These are phyloP conservation scores for Porphyrellus cyaneotinctus DNA, from an alignment of 768 basidiomycete genomes.

Conservation along the genomic window DNA sequence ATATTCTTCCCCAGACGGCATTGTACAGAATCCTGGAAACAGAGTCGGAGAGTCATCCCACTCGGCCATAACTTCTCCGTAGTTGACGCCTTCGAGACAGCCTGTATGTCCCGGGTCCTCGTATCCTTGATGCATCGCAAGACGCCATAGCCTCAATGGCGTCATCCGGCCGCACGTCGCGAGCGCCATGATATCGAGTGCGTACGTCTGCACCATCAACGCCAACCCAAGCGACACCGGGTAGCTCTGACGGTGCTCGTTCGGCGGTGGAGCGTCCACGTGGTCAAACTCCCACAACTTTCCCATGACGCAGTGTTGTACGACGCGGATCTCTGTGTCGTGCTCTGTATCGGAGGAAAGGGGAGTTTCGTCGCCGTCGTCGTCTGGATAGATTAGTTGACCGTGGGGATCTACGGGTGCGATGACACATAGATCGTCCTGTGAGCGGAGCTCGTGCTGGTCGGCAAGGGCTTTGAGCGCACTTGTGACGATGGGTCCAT, in stretches of 20 bases:
- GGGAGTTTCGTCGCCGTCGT: no score
- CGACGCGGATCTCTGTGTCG: not conserved
- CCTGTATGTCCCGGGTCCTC: not conserved
- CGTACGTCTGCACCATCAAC: not conserved
- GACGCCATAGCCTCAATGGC: not conserved
- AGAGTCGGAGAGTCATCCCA: not conserved
- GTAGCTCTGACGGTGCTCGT: not conserved
- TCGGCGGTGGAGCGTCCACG: not conserved
- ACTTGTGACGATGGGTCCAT: not conserved
- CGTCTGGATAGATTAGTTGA: not conserved
- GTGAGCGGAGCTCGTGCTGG: not conserved
- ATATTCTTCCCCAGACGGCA: no score
- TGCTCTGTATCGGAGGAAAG: not conserved
- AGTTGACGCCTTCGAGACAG: not conserved
- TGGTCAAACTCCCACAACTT: not conserved
- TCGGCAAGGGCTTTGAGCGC: not conserved
- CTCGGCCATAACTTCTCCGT: not conserved
- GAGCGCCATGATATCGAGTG: constrained; percentile 1
- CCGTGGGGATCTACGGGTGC: not conserved
- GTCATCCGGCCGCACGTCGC: not conserved
- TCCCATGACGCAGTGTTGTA: not conserved
- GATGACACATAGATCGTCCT: not conserved
- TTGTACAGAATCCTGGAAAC: not conserved
- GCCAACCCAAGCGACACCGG: not conserved
- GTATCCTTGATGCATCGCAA: not conserved